A percentile compares a stretch with the other conserved stretches of the same genome.
These are phyloP conservation scores for Cardamine chenopodiifolia DNA, from an alignment of 345 rosid genomes.

Conservation along the genomic window DNA sequence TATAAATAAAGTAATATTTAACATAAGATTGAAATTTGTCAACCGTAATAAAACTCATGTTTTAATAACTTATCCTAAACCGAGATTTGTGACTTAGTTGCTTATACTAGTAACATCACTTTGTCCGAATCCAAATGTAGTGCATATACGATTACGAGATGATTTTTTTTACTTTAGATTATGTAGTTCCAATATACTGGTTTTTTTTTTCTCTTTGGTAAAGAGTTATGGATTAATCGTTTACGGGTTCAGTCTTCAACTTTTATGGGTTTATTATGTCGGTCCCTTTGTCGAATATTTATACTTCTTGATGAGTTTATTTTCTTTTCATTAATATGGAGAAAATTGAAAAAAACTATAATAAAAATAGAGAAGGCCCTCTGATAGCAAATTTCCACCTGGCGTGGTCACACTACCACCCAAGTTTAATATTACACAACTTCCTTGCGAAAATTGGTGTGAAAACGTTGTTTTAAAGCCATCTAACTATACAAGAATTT, in stretches of 20 bases:
- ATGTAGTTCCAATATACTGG: background rate
- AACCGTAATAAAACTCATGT: background rate
- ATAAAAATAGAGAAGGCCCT: conserved; percentile 1
- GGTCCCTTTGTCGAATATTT: background rate
- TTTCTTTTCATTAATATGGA: background rate
- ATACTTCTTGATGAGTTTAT: background rate
- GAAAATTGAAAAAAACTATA: background rate
- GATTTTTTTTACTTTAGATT: background rate
- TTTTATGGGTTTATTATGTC: background rate
- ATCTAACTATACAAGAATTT: background rate
- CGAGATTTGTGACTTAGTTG: background rate
- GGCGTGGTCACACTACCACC: conserved; percentile 42
- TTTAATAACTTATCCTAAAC: background rate
- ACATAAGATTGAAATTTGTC: background rate
- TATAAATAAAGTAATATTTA: background rate
- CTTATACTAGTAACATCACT: background rate
- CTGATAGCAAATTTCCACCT: conserved; percentile 34
- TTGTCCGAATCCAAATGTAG: background rate
- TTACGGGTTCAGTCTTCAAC: background rate
- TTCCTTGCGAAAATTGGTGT: background rate
- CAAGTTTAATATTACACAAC: conserved; percentile 4
- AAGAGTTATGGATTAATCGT: background rate
- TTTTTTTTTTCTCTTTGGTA: background rate
- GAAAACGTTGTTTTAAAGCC: background rate
- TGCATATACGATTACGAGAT: too few relatives aligned